Evolutionary conservation across 2,329 filamentous ascomycete species (phyloP), one percentile per base, ranked within the genome.

Genomic region (Emericellopsis atlantica): DNA sequence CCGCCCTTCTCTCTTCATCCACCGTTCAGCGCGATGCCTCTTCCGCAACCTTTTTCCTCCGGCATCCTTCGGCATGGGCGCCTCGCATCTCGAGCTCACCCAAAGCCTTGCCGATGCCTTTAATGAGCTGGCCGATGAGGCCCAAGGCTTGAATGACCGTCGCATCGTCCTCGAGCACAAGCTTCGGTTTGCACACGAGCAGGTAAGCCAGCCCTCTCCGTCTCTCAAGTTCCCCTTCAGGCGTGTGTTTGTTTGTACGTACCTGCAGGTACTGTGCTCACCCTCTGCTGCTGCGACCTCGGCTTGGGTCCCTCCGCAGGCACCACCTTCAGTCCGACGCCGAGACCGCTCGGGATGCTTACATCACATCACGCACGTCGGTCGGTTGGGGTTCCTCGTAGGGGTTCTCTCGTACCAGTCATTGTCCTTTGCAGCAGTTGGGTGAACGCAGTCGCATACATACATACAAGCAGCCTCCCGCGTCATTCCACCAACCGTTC

Each of bases 161-260:
- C 79, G 80, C 54, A 78, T 72, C 23, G 71, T 81, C 41, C 62
- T 81, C 44, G 76, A 81, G 61, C 74, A 81, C 58, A 81, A 81
- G 59, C 64, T 81, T 48, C 69, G 74, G 40, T 81, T 75, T 60
- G 76, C 76, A 26, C 76, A 79, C 49, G 75, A 80, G 56, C 76
- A 80, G 69, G 77, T 81, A 68, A 57, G 71, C 53, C 42, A 41
- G 40, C 36, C 21, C 24, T 7, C n/a, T 32, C 22, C 40, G 32
- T 43, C 33, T 9, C 8, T 29, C 26, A 22, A 26, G 10, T 34
- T 40, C 11, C 32, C 18, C 39, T 12, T 12, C 12, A 15, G n/a
- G 31, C 43, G 37, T 36, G 15, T 44, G 15, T 22, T 8, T 39
- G 40, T 39, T 45, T 47, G 41, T 46, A n/a, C n/a, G 18, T 16